phyloP scores from a whole-genome alignment of 2,329 filamentous ascomycete genomes.

The Ramularia collo-cygni region DNA sequence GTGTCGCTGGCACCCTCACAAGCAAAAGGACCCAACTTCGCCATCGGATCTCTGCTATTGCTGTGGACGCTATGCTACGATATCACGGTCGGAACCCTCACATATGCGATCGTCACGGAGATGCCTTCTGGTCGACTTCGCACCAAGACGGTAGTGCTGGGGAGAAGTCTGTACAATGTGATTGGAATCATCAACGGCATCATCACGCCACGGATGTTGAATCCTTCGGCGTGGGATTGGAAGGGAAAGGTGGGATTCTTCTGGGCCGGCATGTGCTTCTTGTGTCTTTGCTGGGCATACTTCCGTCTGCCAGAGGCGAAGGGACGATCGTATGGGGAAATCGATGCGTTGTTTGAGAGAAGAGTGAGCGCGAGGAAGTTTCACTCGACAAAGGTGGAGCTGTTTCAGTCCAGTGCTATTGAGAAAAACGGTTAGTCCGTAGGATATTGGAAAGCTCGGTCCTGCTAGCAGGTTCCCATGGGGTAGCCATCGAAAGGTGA shows the following conservation, averaged over 20 bases:
- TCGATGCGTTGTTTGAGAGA: slow-evolving; percentile 50
- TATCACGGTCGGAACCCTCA: slow-evolving; percentile 21
- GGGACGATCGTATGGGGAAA: slow-evolving; percentile 47
- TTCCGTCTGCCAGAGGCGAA: slow-evolving; percentile 51
- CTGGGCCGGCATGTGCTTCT: slow-evolving; percentile 38
- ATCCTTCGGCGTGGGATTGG: slow-evolving; percentile 22
- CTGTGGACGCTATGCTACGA: slow-evolving; percentile 20
- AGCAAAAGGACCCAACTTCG: slow-evolving; percentile 15
- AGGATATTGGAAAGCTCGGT: too few relatives aligned
- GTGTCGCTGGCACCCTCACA: slow-evolving; percentile 13
- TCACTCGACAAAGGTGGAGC: slow-evolving; percentile 15
- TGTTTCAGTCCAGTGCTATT: too few relatives aligned
- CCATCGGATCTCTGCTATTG: slow-evolving; percentile 19
- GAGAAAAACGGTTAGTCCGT: too few relatives aligned
- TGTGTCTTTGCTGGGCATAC: slow-evolving; percentile 45
- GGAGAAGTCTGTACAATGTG: slow-evolving; percentile 22
- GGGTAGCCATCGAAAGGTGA: too few relatives aligned
- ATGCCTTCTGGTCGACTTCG: slow-evolving; percentile 23
- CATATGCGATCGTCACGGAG: slow-evolving; percentile 24
- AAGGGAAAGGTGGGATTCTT: slow-evolving; percentile 29
- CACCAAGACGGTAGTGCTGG: slow-evolving; percentile 25
- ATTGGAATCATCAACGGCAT: slow-evolving; percentile 20
- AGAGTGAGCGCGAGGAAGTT: slow-evolving; percentile 39
- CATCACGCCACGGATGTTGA: slow-evolving; percentile 23
- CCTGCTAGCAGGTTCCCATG: too few relatives aligned